Conservation (phyloP, 768 basidiomycete species). For the Pleurotus tuoliensis region DNA sequence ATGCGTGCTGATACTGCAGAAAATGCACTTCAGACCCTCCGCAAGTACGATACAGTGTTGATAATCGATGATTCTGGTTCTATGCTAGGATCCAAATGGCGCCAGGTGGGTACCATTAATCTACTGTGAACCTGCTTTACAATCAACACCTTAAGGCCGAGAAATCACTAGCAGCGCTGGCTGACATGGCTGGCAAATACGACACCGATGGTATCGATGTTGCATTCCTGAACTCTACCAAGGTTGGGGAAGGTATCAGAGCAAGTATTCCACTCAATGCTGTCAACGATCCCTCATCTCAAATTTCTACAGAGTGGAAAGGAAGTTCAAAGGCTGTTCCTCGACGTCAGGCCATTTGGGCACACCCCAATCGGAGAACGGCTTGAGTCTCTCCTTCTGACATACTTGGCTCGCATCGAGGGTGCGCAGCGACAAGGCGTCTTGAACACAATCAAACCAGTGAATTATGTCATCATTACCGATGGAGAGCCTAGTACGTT, state of each 20-base stretch:
- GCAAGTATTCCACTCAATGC: slow-evolving; percentile 17
- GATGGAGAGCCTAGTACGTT: slow-evolving; percentile 56
- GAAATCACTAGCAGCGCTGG: slow-evolving; percentile 44
- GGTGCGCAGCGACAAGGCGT: slow-evolving; percentile 19
- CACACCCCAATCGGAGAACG: slow-evolving; percentile 39
- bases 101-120: slow-evolving; percentile 28
- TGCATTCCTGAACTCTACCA: slow-evolving; percentile 48
- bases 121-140: no score
- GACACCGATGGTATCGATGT: slow-evolving; percentile 61
- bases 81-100: slow-evolving; percentile 45
- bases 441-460: slow-evolving; percentile 40
- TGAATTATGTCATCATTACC: slow-evolving; percentile 59
- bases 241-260: slow-evolving; percentile 31
- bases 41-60: slow-evolving; percentile 38
- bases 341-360: slow-evolving; percentile 38
- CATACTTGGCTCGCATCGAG: slow-evolving; percentile 24
- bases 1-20: slow-evolving; percentile 6
- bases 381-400: slow-evolving; percentile 27
- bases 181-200: slow-evolving; percentile 43
- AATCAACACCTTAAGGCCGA: slow-evolving; percentile 27
- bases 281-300: no score
- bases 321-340: slow-evolving; percentile 39
- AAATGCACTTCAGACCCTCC: slow-evolving; percentile 5
- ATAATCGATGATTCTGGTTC: slow-evolving; percentile 54
- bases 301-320: slow-evolving; percentile 27